These are phyloP conservation scores for Cupressus sempervirens DNA, from an alignment of 75 land plant species.

Conservation along the genomic window DNA sequence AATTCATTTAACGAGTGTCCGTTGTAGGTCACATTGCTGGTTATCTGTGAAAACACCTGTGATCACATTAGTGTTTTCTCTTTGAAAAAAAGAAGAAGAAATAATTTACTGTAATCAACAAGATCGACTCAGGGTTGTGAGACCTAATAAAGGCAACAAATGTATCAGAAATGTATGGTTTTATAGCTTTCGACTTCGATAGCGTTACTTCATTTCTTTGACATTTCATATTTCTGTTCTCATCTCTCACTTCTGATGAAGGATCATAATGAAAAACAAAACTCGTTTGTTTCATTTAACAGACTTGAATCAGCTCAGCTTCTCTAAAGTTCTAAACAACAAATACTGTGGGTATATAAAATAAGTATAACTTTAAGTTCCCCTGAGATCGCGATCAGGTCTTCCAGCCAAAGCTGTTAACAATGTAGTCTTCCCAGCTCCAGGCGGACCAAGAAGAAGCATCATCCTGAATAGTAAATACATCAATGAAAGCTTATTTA, in stretches of 20 bases:
- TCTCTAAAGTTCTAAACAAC: background rate
- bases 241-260: too few relatives aligned
- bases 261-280: too few relatives aligned
- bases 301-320: background rate
- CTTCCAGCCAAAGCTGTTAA: constrained; percentile 68
- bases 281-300: background rate
- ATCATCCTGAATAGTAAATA: constrained; percentile 54
- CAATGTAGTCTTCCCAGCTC: constrained; percentile 73
- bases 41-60: background rate
- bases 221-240: too few relatives aligned
- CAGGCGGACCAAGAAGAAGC: constrained; percentile 72
- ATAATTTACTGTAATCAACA: background rate
- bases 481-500: background rate
- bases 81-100: background rate
- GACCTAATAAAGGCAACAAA: background rate
- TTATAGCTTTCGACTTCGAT: too few relatives aligned
- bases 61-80: background rate
- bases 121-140: background rate
- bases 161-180: background rate
- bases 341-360: background rate
- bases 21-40: constrained; percentile 17
- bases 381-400: constrained; percentile 47
- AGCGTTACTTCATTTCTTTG: too few relatives aligned
- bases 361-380: background rate
- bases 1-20: constrained; percentile 20